phyloP scores from a whole-genome alignment of 106 monocot species.

The Chionographis japonica region DNA sequence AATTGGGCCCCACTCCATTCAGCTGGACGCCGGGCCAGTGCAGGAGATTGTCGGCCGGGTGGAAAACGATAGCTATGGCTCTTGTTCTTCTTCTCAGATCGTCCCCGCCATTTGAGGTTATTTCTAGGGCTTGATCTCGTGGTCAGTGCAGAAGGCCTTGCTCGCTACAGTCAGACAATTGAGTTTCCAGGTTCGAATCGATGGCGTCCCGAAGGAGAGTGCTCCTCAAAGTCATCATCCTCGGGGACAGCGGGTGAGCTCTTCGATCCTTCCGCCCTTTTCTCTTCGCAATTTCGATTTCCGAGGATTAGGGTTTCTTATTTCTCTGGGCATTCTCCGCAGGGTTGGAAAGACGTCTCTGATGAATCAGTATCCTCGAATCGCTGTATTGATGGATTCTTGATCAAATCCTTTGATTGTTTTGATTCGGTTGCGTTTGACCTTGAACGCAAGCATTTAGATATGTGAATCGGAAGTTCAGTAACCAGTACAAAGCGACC shows the following conservation, averaged over 20 bases:
- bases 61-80: no score
- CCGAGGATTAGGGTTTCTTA: no score
- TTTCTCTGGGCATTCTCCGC: not conserved
- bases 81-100: no score
- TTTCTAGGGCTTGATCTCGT: no score
- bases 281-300: not conserved
- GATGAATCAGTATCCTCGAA: constrained; percentile 71
- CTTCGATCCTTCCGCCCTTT: not conserved
- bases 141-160: not conserved
- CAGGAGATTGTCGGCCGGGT: no score
- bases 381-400: not conserved
- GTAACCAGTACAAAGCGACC: constrained; percentile 83
- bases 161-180: not conserved
- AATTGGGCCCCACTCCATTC: no score
- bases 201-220: constrained; percentile 58
- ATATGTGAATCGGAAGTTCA: constrained; percentile 85
- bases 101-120: no score
- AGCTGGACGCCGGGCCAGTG: no score
- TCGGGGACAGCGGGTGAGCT: constrained; percentile 70
- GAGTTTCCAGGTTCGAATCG: not conserved
- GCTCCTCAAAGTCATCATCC: constrained; percentile 74
- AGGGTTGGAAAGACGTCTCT: constrained; percentile 91
- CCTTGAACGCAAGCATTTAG: constrained; percentile 19
- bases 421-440: not conserved
- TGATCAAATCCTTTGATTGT: not conserved